Conservation (phyloP, 2,329 filamentous ascomycete genomes). For the Aspergillus sclerotialis region DNA sequence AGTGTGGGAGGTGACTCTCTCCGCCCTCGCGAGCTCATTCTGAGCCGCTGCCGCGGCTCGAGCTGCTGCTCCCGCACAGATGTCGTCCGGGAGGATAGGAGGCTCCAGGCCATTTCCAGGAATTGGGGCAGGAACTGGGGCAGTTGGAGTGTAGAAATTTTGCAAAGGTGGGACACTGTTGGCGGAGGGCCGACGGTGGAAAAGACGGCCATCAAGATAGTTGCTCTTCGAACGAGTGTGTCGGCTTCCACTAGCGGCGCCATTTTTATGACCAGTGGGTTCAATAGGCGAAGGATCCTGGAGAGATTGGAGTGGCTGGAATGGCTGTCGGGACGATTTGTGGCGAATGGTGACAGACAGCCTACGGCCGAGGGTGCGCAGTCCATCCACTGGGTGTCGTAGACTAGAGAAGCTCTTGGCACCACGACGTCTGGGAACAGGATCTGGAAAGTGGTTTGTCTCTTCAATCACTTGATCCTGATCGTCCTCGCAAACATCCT, state of each 20-base stretch:
- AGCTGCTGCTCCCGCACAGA: slow-evolving; percentile 38
- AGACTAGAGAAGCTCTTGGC: slow-evolving; percentile 38
- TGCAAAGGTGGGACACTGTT: slow-evolving; percentile 29
- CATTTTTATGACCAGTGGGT: slow-evolving; percentile 10
- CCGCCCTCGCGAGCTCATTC: slow-evolving; percentile 34
- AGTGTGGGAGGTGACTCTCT: slow-evolving; percentile 23
- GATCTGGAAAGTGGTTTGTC: slow-evolving; percentile 23
- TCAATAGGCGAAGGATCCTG: slow-evolving; percentile 9
- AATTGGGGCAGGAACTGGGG: slow-evolving; percentile 22
- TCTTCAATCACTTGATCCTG: slow-evolving; percentile 25
- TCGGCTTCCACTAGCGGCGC: slow-evolving; percentile 16
- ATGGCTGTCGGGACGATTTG: slow-evolving; percentile 27
- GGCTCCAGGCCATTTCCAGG: slow-evolving; percentile 31
- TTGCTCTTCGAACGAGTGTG: slow-evolving; percentile 16
- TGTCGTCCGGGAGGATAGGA: slow-evolving; percentile 33
- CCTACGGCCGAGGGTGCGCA: slow-evolving; percentile 35
- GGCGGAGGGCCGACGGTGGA: slow-evolving; percentile 30
- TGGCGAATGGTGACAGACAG: slow-evolving; percentile 34
- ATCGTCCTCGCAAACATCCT: slow-evolving; percentile 17
- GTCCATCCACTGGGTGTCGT: slow-evolving; percentile 34
- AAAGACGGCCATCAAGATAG: slow-evolving; percentile 21
- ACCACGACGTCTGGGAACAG: slow-evolving; percentile 23
- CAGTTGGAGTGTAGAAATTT: slow-evolving; percentile 24
- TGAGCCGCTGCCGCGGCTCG: slow-evolving; percentile 44
- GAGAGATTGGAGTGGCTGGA: slow-evolving; percentile 11